phyloP scores from a whole-genome alignment of 768 basidiomycete genomes.

The Paxillus involutus region DNA sequence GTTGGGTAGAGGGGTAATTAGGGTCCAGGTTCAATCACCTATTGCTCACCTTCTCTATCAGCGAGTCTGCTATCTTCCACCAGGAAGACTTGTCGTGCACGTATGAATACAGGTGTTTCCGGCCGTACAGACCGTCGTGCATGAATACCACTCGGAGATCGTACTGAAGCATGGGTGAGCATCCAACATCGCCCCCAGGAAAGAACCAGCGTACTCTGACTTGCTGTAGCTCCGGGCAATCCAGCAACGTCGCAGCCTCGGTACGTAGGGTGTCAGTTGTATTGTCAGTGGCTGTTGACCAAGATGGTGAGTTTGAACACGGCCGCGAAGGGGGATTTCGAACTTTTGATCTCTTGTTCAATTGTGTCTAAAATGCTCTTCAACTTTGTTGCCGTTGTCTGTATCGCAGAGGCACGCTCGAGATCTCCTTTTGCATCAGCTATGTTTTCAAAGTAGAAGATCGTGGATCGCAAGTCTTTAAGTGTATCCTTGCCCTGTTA shows the following conservation, averaged over 20 bases:
- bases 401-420: constrained; percentile 44
- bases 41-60: constrained; percentile 56
- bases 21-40: too few relatives aligned
- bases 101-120: constrained; percentile 79
- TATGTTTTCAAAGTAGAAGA: constrained; percentile 73
- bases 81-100: constrained; percentile 61
- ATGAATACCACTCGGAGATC: constrained; percentile 77
- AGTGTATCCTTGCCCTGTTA: constrained; percentile 61
- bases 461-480: constrained; percentile 56
- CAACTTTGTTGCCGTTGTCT: constrained; percentile 49
- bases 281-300: constrained; percentile 49
- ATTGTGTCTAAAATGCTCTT: constrained; percentile 51
- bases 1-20: too few relatives aligned
- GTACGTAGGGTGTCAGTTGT: constrained; percentile 44
- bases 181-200: neutral
- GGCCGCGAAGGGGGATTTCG: neutral
- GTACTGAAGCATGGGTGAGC: constrained; percentile 49
- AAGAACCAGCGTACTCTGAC: constrained; percentile 44
- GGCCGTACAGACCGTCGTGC: constrained; percentile 75
- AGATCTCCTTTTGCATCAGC: constrained; percentile 48
- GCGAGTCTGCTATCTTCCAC: constrained; percentile 81
- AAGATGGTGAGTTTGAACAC: neutral
- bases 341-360: constrained; percentile 56
- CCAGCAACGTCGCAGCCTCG: constrained; percentile 47
- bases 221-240: constrained; percentile 64